Percentiles rank a stretch among this genome's conserved stretches.
These are phyloP conservation scores for Myriosclerotinia duriaeana DNA, from an alignment of 2,329 filamentous ascomycete genomes.

Conservation along the genomic window DNA sequence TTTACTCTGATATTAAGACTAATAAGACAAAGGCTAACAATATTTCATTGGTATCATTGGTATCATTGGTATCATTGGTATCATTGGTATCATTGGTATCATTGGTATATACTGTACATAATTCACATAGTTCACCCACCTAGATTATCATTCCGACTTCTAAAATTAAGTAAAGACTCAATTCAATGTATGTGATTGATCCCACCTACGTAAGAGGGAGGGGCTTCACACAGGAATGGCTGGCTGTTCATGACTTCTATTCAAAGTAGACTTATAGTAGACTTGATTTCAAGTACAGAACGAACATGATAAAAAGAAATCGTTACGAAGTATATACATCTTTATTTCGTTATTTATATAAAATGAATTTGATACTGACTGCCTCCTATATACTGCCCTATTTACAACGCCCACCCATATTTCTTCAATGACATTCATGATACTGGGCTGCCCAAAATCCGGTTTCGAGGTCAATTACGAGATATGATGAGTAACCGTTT, in stretches of 20 bases:
- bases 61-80: not conserved
- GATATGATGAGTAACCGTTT: slow-evolving; percentile 2
- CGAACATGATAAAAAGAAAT: not conserved
- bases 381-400: not conserved
- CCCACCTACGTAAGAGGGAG: no score
- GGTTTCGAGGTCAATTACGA: not conserved
- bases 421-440: not conserved
- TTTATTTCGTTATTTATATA: not conserved
- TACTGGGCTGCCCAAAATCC: not conserved
- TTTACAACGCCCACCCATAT: not conserved
- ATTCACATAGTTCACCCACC: no score
- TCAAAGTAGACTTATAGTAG: not conserved
- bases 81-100: not conserved
- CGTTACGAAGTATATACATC: not conserved
- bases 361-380: not conserved
- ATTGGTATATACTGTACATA: not conserved
- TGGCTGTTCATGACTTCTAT: not conserved
- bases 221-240: no score
- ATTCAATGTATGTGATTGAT: not conserved
- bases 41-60: not conserved
- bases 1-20: no score
- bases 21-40: not conserved
- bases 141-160: no score
- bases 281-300: not conserved
- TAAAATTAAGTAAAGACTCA: no score